Conservation (phyloP, 768 basidiomycete species). For the Naematelia encephala region DNA sequence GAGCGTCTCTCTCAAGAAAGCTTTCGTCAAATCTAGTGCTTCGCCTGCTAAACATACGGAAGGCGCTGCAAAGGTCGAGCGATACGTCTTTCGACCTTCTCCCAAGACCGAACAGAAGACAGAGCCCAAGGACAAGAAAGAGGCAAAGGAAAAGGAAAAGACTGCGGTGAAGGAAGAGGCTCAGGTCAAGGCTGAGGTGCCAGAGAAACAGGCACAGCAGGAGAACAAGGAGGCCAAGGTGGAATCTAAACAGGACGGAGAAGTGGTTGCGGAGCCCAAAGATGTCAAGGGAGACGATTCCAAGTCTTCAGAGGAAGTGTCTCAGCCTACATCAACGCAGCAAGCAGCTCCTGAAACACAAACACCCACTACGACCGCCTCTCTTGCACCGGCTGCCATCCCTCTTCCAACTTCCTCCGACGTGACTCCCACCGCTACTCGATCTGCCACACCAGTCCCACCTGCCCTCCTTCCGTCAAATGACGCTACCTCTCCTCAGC, state of each 20-base stretch:
- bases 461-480: constrained; percentile 1
- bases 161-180: constrained; percentile 7
- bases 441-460: constrained; percentile 20
- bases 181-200: neutral
- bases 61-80: neutral
- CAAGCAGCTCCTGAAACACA: neutral
- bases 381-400: constrained; percentile 18
- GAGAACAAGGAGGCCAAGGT: neutral
- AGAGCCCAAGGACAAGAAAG: constrained; percentile 5
- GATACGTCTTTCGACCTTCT: constrained; percentile 35
- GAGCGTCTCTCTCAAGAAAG: constrained; percentile 35
- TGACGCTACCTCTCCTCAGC: constrained; percentile 2
- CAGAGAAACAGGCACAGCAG: neutral
- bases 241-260: constrained; percentile 5
- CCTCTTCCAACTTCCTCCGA: constrained; percentile 33
- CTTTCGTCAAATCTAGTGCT: constrained; percentile 38
- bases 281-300: too few relatives aligned
- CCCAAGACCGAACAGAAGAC: constrained; percentile 7
- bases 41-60: constrained; percentile 10
- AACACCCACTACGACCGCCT: neutral
- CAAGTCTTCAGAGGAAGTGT: too few relatives aligned
- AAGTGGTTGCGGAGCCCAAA: neutral
- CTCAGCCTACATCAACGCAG: neutral
- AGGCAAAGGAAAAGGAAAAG: neutral
- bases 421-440: constrained; percentile 26